phyloP scores from a whole-genome alignment of 768 basidiomycete genomes.

The Scleroderma bovista region DNA sequence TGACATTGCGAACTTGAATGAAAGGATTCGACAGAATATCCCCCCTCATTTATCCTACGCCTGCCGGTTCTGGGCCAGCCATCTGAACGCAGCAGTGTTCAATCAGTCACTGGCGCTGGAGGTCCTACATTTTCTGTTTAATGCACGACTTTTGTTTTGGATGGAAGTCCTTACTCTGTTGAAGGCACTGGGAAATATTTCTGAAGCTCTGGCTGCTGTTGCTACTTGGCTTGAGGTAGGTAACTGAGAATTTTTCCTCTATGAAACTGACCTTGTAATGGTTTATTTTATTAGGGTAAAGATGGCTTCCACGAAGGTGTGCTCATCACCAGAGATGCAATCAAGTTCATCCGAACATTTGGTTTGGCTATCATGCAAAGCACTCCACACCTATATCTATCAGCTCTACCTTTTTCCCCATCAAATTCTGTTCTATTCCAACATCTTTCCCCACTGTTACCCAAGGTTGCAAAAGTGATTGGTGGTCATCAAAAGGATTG shows the following conservation, averaged over 20 bases:
- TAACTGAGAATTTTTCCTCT: background rate
- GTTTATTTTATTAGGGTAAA: background rate
- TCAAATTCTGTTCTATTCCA: conserved; percentile 14
- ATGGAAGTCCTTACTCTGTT: conserved; percentile 30
- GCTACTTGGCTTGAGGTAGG: background rate
- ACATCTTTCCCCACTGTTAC: background rate
- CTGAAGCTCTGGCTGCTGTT: background rate
- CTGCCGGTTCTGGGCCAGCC: conserved; percentile 33
- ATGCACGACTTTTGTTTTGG: conserved; percentile 31
- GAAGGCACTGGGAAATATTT: background rate
- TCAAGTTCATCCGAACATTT: conserved; percentile 29
- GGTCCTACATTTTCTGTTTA: conserved; percentile 14
- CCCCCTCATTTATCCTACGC: conserved; percentile 29
- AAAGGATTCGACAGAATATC: conserved; percentile 21
- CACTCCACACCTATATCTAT: conserved; percentile 35
- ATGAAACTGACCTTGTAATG: background rate
- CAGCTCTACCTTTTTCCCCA: conserved; percentile 33
- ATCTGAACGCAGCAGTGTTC: conserved; percentile 12
- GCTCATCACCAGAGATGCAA: conserved; percentile 21
- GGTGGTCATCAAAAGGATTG: conserved; percentile 4
- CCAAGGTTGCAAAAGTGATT: background rate
- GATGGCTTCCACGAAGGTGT: conserved; percentile 8
- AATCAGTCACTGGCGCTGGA: conserved; percentile 12
- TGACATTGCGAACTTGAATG: conserved; percentile 17
- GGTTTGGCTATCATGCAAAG: conserved; percentile 23